Percentiles rank a stretch among this genome's conserved stretches.
phyloP scores from a whole-genome alignment of 306 rosid species.

The Dalbergia cochinchinensis region DNA sequence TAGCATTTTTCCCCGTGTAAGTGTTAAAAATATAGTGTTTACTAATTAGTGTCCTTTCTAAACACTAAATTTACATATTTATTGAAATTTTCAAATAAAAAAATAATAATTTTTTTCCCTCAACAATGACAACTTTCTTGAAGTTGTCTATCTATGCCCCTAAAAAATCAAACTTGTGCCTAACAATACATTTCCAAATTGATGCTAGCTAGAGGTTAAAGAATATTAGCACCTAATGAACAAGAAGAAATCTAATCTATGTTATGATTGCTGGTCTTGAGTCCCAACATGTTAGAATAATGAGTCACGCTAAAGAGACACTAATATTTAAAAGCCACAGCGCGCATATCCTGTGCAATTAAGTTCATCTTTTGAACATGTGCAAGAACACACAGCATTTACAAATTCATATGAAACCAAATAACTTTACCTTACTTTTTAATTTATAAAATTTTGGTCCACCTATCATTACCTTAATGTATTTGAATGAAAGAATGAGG shows the following conservation, averaged over 20 bases:
- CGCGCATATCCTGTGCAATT: not conserved
- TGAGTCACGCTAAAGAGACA: conserved; percentile 31
- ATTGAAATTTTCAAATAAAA: too few species aligned
- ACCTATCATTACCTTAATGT: conserved; percentile 32
- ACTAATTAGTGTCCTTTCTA: too few species aligned
- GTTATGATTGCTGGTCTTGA: conserved; percentile 26
- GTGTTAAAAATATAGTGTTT: too few species aligned
- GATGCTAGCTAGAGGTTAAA: not conserved
- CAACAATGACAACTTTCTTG: too few species aligned
- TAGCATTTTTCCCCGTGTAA: too few species aligned
- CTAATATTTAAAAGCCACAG: conserved; percentile 29
- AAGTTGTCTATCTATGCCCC: too few species aligned
- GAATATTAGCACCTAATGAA: conserved; percentile 21
- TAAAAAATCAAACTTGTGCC: not conserved
- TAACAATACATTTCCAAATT: conserved; percentile 2
- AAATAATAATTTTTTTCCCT: too few species aligned
- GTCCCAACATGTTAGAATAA: conserved; percentile 35
- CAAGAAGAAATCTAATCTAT: conserved; percentile 17
- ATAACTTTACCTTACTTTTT: not conserved
- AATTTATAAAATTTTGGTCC: conserved; percentile 2
- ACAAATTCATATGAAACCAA: conserved; percentile 13
- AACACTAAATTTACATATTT: too few species aligned
- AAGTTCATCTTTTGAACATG: conserved; percentile 8
- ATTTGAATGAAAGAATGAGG: conserved; percentile 11
- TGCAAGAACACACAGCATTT: conserved; percentile 26